These are phyloP conservation scores for Hebeloma cylindrosporum DNA, from an alignment of 768 basidiomycete genomes.

Conservation along the genomic window DNA sequence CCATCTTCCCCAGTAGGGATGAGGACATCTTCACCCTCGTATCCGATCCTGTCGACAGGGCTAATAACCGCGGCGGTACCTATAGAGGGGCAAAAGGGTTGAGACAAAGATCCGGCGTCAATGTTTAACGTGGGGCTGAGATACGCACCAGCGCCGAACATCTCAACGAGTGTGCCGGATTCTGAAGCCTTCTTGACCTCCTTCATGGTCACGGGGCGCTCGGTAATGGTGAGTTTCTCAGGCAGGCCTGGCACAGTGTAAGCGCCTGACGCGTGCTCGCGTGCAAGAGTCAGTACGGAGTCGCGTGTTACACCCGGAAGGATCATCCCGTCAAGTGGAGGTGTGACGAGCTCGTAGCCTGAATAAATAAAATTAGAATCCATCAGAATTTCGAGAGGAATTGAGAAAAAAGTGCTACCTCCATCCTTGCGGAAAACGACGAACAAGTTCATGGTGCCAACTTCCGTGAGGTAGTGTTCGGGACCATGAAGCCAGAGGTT, in stretches of 20 bases:
- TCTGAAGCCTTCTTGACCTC: conserved; percentile 62
- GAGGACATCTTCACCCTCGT: conserved; percentile 58
- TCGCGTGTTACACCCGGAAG: conserved; percentile 91
- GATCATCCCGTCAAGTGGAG: conserved; percentile 88
- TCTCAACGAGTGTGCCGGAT: conserved; percentile 71
- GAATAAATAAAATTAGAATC: conserved; percentile 24
- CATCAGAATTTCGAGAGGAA: not conserved
- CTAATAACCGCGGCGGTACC: conserved; percentile 81
- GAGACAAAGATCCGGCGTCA: not conserved
- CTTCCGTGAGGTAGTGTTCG: conserved; percentile 60
- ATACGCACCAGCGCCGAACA: conserved; percentile 74
- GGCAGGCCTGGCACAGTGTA: conserved; percentile 50
- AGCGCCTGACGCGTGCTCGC: conserved; percentile 56
- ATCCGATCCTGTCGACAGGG: conserved; percentile 73
- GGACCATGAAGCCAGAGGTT: conserved; percentile 89
- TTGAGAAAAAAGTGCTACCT: conserved; percentile 44
- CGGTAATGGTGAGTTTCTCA: conserved; percentile 55
- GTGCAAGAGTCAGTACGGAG: conserved; percentile 72
- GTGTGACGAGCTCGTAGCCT: conserved; percentile 85
- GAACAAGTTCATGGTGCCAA: conserved; percentile 94
- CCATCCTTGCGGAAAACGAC: conserved; percentile 72
- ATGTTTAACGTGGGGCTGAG: not conserved
- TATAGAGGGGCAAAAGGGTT: conserved; percentile 35
- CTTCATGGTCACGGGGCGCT: conserved; percentile 73
- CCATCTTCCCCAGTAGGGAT: conserved; percentile 70